Base-by-base conservation (phyloP, 2,329 filamentous ascomycete species). In the Chrysoporthe austroafricana region DNA sequence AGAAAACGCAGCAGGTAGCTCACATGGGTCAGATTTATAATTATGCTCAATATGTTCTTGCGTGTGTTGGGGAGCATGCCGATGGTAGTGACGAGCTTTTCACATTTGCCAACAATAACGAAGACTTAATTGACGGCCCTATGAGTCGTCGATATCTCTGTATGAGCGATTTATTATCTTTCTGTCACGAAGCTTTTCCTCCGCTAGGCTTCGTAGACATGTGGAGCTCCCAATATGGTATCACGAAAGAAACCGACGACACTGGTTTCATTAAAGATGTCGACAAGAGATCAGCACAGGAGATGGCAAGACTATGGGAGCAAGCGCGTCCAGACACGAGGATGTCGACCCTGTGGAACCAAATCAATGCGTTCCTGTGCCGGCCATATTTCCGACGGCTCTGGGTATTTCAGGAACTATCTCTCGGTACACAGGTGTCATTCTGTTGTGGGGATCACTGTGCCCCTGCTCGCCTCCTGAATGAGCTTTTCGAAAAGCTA, bases 1-100 rank as follows among this genome's bases (percentile, higher is more conserved):
- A 67, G 46, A 67, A 67, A 56, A 43, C 44, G 6, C 14, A 2
- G 14, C 66, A 67, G 56, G 66, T 67, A 0, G 34, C 66, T 8
- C n/a, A 3, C 1, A 67, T 67, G 66, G 62, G 61, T 32, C 36
- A 44, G n/a, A 9, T 67, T 18, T 67, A 42, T 11, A 26, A 2
- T 6, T 13, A 36, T 9, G 61, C 61, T 0, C 8, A 16, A n/a
- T 43, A 14, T 2, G 50, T 52, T 1, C 39, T 67, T 7, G 61
- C 56, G 7, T 67, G 26, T 42, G 66, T 67, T 43, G 66, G 66
- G 14, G n/a, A 18, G 13, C 18, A 42, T 11, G 34, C 16, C 4
- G 4, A 63, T 7, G 54, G 13, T 2, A 67, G 61, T 43, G 46
- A 46, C 36, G 36, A 39, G 36, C 36, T 39, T 56, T 61, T 48